These are phyloP conservation scores for Pholiota conissans DNA, from an alignment of 768 basidiomycete species.

Conservation along the genomic window DNA sequence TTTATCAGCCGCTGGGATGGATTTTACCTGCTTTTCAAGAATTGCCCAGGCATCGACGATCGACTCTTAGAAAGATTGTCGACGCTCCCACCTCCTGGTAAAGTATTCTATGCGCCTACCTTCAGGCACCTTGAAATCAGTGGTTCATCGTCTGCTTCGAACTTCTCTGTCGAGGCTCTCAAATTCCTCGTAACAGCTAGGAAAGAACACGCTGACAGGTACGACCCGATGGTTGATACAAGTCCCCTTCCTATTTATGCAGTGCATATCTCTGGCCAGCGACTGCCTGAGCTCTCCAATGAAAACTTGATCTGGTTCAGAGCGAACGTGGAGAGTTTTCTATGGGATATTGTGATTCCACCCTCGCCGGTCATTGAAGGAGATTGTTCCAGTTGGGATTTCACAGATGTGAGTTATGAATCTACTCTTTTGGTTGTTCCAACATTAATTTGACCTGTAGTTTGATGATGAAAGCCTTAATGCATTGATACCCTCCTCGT, in stretches of 20 bases:
- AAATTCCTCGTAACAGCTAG: background rate
- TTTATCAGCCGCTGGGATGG: constrained; percentile 18
- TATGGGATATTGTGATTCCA: background rate
- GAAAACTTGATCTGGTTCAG: constrained; percentile 6
- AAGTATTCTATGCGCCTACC: constrained; percentile 6
- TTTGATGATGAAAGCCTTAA: too few relatives aligned
- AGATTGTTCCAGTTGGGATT: constrained; percentile 11
- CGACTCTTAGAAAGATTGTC: constrained; percentile 4
- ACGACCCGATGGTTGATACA: background rate
- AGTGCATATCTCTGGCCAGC: background rate
- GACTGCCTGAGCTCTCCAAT: background rate
- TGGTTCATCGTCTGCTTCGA: background rate
- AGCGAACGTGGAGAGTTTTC: constrained; percentile 2
- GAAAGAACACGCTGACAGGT: background rate
- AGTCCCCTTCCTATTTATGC: constrained; percentile 2
- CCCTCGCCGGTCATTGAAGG: constrained; percentile 9
- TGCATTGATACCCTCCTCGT: too few relatives aligned
- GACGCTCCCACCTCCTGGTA: background rate
- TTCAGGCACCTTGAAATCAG: constrained; percentile 8
- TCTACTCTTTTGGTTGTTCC: too few relatives aligned
- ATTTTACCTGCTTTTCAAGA: constrained; percentile 6
- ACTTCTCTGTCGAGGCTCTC: background rate
- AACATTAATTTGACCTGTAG: too few relatives aligned
- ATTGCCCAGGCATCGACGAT: constrained; percentile 15
- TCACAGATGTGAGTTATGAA: background rate